Conservation (phyloP, 2,329 filamentous ascomycete species). For the Colletotrichum sp. region DNA sequence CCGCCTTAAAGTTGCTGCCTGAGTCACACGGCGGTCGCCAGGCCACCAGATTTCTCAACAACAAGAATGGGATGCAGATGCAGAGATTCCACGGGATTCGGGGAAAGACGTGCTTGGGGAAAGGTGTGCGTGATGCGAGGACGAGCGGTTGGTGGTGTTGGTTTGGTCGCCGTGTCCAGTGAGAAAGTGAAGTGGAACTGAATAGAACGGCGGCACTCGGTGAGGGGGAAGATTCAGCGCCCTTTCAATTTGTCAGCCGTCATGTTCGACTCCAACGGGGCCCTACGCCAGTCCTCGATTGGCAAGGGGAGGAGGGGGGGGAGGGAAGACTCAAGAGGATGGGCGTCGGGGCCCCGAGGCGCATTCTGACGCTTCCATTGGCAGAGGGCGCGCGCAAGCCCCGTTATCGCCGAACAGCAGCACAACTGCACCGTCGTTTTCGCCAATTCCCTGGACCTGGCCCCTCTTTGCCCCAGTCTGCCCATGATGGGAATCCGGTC, state of each 20-base stretch:
- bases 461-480: background rate
- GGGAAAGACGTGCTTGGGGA: slow-evolving; percentile 9
- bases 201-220: slow-evolving; percentile 13
- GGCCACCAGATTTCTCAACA: background rate
- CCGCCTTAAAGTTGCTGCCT: slow-evolving; percentile 36
- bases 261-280: background rate
- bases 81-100: slow-evolving; percentile 2
- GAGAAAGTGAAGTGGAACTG: slow-evolving; percentile 14
- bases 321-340: background rate
- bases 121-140: slow-evolving; percentile 7
- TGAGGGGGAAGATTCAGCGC: slow-evolving; percentile 22
- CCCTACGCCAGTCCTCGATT: background rate
- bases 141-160: background rate
- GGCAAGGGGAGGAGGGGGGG: slow-evolving; percentile 8
- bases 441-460: background rate
- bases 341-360: background rate
- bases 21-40: slow-evolving; percentile 26
- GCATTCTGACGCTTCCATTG: slow-evolving; percentile 4
- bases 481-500: background rate
- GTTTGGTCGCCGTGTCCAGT: background rate
- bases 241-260: slow-evolving; percentile 23
- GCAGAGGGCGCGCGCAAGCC: background rate
- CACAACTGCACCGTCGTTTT: slow-evolving; percentile 6
- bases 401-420: background rate
- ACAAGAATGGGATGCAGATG: background rate